Conservation (phyloP, 2,329 filamentous ascomycete genomes). For the Pestalotiopsis sp. region DNA sequence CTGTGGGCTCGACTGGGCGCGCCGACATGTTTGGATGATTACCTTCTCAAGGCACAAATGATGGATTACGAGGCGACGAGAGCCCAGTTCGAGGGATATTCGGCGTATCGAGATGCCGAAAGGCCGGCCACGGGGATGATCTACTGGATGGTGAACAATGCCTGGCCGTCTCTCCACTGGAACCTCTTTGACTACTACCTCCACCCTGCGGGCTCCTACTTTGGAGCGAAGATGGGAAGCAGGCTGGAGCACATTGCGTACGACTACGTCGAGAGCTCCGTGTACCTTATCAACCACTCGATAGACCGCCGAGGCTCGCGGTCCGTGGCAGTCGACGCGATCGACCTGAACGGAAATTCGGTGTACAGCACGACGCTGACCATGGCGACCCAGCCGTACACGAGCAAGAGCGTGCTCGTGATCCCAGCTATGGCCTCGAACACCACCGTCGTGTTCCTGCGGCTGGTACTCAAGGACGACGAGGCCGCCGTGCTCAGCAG, state of each 20-base stretch:
- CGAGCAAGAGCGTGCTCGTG: slow-evolving; percentile 38
- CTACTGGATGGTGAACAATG: slow-evolving; percentile 71
- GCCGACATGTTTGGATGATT: slow-evolving; percentile 56
- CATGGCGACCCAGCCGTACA: slow-evolving; percentile 45
- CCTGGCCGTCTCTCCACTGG: slow-evolving; percentile 69
- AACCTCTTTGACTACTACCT: slow-evolving; percentile 67
- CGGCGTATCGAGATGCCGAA: slow-evolving; percentile 49
- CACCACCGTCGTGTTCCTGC: slow-evolving; percentile 50
- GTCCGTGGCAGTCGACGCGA: slow-evolving; percentile 49
- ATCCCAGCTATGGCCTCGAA: slow-evolving; percentile 35
- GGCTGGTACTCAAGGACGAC: slow-evolving; percentile 45
- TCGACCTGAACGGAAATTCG: slow-evolving; percentile 48
- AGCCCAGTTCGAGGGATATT: slow-evolving; percentile 60
- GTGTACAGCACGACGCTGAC: slow-evolving; percentile 37
- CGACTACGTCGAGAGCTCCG: slow-evolving; percentile 47
- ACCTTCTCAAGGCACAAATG: slow-evolving; percentile 61
- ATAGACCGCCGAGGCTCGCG: slow-evolving; percentile 41
- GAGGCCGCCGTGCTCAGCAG: slow-evolving; percentile 44
- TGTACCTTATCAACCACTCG: slow-evolving; percentile 60
- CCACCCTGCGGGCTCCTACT: slow-evolving; percentile 59
- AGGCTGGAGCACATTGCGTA: slow-evolving; percentile 57
- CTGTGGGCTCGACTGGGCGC: slow-evolving; percentile 55
- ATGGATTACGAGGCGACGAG: slow-evolving; percentile 67
- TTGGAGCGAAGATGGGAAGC: slow-evolving; percentile 56
- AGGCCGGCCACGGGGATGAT: slow-evolving; percentile 62